Evolutionary conservation across 2,329 filamentous ascomycete species (phyloP), one percentile per base, ranked within the genome.

Genomic region (Microcera coccophila): DNA sequence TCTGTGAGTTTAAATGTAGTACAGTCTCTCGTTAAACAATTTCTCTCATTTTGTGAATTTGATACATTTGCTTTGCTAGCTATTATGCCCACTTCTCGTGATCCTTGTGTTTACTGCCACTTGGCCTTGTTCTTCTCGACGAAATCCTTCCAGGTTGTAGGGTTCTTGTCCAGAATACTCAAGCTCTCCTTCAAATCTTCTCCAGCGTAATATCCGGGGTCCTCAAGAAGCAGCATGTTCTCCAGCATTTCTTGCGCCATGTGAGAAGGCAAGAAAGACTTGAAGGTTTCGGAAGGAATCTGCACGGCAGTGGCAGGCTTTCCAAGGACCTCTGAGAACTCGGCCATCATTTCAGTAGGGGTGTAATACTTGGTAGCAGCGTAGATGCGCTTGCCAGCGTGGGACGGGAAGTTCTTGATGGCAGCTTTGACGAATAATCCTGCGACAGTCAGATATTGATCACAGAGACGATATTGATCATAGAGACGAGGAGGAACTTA

Each of bases 171-270:
- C 4, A 71, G 31, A 20, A 70, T 48, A 2, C 42, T 49, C 32
- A 59, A 39, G 21, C 62, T 67, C 45, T 61, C 59, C 10, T 54
- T 52, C 8, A 70, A 43, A 31, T 58, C 54, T 22, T 57, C 65
- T 1, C 62, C 64, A 4, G 44, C 63, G 24, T 66, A 73, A 48
- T 72, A 73, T 1, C 68, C 69, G 4, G 64, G 67, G 15, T 66
- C 62, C 21, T 65, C 59, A n/a, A 72, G 45, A 7, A 73, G 54
- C n/a, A 63, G 49, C 58, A 70, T 62, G 43, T 70, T 73, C 56
- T 73, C 68, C 11, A 67, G 42, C 49, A 72, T 36, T 47, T 73
- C 70, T 38, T 64, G 50, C 1, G 59, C 58, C 5, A 59, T 22
- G 4, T 48, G 10, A 1, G 50, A 36, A 2, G 60, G 53, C 10